Conservation (phyloP, 345 rosid genomes). For the Pistacia integerrima region DNA sequence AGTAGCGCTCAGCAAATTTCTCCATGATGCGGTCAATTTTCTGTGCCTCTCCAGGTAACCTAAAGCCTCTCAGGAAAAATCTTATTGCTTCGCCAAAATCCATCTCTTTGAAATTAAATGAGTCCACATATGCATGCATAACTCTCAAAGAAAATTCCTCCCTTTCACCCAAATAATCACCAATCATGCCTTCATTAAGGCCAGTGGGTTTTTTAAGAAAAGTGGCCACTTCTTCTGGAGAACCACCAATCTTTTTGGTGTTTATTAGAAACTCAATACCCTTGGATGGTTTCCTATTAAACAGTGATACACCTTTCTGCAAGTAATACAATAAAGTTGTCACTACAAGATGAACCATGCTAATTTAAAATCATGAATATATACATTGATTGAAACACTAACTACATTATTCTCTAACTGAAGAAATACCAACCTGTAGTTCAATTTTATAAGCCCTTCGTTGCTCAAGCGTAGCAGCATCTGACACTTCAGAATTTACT, state of each 20-base stretch:
- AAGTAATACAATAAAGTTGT: constrained; percentile 38
- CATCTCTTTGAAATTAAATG: constrained; percentile 80
- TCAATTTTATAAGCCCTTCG: constrained; percentile 91
- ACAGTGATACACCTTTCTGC: constrained; percentile 91
- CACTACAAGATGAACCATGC: constrained; percentile 24
- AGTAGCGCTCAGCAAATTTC: constrained; percentile 96
- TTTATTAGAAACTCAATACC: constrained; percentile 84
- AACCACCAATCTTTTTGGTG: constrained; percentile 68
- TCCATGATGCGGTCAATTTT: constrained; percentile 98
- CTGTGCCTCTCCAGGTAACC: constrained; percentile 98
- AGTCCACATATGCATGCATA: constrained; percentile 97
- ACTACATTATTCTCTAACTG: constrained; percentile 3
- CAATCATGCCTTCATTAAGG: constrained; percentile 80
- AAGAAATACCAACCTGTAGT: constrained; percentile 66
- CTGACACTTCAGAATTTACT: constrained; percentile 65
- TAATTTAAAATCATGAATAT: constrained; percentile 4
- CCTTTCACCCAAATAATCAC: constrained; percentile 96
- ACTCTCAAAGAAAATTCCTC: constrained; percentile 87
- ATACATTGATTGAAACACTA: not conserved
- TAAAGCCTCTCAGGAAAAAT: constrained; percentile 87
- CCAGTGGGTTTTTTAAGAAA: constrained; percentile 75
- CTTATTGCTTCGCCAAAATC: constrained; percentile 90
- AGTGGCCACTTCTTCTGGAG: constrained; percentile 81
- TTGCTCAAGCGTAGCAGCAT: constrained; percentile 85
- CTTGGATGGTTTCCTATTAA: constrained; percentile 88